Evolutionary conservation across 305 asterid genomes (phyloP).

Genomic region (Rubia balearica): DNA sequence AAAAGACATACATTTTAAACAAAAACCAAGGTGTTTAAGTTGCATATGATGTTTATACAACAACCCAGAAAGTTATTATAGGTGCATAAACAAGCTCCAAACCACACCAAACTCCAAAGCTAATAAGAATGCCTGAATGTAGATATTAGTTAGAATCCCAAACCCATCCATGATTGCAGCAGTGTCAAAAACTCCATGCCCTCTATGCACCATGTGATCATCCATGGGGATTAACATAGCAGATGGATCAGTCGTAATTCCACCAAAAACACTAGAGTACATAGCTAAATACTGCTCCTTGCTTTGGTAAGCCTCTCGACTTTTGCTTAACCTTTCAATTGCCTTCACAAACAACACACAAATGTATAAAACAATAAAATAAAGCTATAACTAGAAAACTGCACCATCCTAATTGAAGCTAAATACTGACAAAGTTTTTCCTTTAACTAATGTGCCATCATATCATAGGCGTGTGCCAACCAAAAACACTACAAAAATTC

Average conservation of each 20-base stretch:
- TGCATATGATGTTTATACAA: slow-evolving; percentile 8
- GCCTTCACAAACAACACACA: slow-evolving; percentile 38
- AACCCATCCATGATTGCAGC: slow-evolving; percentile 80
- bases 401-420: not conserved
- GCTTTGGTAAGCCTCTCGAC: slow-evolving; percentile 40
- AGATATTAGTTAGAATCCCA: slow-evolving; percentile 19
- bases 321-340: slow-evolving; percentile 47
- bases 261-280: slow-evolving; percentile 83
- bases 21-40: not conserved
- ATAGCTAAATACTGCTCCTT: slow-evolving; percentile 71
- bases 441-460: not conserved
- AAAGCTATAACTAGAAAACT: not conserved
- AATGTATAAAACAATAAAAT: slow-evolving; percentile 9
- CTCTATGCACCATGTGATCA: slow-evolving; percentile 94
- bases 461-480: too few species aligned
- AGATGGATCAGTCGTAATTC: slow-evolving; percentile 75
- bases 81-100: not conserved
- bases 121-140: not conserved
- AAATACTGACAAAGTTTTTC: too few species aligned
- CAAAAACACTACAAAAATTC: not conserved
- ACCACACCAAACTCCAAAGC: not conserved
- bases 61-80: not conserved
- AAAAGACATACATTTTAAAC: not conserved
- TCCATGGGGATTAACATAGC: slow-evolving; percentile 93
- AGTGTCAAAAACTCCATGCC: slow-evolving; percentile 93